Evolutionary conservation across 2,329 filamentous ascomycete species (phyloP).

Genomic region (Rachicladosporium sp.): DNA sequence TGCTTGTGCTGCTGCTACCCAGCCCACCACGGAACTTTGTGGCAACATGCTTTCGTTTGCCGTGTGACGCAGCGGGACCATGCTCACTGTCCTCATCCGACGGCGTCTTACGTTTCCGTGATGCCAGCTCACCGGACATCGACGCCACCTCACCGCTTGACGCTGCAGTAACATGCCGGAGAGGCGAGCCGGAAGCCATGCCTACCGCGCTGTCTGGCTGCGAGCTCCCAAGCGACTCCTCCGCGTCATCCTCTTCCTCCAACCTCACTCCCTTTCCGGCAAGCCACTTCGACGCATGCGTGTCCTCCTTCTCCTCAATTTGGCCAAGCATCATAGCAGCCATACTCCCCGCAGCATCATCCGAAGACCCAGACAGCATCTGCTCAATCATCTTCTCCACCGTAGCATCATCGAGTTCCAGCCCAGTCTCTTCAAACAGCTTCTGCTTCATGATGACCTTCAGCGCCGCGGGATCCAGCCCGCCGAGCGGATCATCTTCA

Average conservation of each 20-base stretch:
- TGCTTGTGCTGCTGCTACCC: too few species aligned
- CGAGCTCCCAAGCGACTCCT: not conserved
- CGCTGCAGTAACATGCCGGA: too few species aligned
- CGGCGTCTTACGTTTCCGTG: too few species aligned
- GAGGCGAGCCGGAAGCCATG: too few species aligned
- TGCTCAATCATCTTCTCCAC: constrained; percentile 32
- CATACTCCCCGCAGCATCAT: constrained; percentile 30
- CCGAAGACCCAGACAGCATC: constrained; percentile 31
- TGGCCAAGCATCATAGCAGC: constrained; percentile 30
- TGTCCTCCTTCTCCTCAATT: constrained; percentile 1
- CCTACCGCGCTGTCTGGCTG: too few species aligned
- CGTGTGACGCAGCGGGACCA: too few species aligned
- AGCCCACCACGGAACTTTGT: too few species aligned
- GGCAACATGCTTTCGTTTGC: too few species aligned
- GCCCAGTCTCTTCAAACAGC: constrained; percentile 19
- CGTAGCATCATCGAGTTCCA: constrained; percentile 30
- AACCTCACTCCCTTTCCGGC: constrained; percentile 3
- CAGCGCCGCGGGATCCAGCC: constrained; percentile 28
- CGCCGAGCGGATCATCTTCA: constrained; percentile 11
- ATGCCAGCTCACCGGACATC: too few species aligned
- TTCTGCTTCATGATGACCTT: constrained; percentile 20
- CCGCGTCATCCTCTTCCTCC: not conserved
- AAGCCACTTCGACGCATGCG: not conserved
- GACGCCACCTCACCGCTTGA: too few species aligned
- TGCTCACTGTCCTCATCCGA: too few species aligned